phyloP scores from a whole-genome alignment of 257 asterid species.

The Solanum chaucha region DNA sequence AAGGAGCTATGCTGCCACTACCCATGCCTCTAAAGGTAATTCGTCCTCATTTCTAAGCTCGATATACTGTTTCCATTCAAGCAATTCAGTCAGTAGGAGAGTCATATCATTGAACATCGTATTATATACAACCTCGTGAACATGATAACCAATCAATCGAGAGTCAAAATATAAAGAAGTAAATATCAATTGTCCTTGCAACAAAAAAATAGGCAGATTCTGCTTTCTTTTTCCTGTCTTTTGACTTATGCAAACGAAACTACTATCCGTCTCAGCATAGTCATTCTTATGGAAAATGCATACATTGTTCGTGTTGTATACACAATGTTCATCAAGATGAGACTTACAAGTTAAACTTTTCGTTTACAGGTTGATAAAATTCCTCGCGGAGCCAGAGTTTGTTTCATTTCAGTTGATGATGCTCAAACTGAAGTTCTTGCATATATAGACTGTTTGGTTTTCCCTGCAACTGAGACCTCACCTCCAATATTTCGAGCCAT shows the following conservation, averaged over 20 bases:
- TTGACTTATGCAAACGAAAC: background rate
- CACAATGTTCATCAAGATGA: background rate
- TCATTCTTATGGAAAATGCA: background rate
- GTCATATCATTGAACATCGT: background rate
- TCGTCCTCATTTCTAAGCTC: background rate
- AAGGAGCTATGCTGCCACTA: slow-evolving; percentile 85
- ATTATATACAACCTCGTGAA: background rate
- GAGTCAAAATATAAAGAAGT: background rate
- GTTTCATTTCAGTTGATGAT: slow-evolving; percentile 63
- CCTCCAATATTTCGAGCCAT: slow-evolving; percentile 64
- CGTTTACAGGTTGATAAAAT: slow-evolving; percentile 66
- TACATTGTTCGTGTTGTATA: background rate
- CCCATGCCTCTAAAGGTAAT: slow-evolving; percentile 83
- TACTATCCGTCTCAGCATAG: background rate
- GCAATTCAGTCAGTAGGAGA: background rate
- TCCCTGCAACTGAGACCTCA: slow-evolving; percentile 43
- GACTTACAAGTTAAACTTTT: background rate
- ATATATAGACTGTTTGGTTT: slow-evolving; percentile 78
- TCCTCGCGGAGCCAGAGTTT: slow-evolving; percentile 88
- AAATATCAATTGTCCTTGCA: background rate
- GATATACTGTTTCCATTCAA: background rate
- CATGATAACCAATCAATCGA: background rate
- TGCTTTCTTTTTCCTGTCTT: background rate
- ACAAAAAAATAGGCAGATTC: background rate
- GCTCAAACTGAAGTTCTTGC: slow-evolving; percentile 56